Conservation (phyloP, 257 asterid species). For the Solanum chaucha region DNA sequence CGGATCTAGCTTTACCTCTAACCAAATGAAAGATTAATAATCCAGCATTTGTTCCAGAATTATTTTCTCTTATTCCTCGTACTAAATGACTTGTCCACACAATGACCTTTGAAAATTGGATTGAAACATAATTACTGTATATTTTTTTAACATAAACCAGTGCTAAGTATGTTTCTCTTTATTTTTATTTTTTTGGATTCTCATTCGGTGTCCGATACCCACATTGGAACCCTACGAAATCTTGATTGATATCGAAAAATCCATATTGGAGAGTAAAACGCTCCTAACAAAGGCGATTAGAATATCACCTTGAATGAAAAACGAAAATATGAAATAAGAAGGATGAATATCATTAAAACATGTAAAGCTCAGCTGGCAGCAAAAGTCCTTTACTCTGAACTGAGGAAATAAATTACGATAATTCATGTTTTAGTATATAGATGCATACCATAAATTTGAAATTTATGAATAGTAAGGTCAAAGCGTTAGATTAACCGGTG, state of each 20-base stretch:
- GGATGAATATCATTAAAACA: not conserved
- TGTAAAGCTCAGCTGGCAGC: too few species aligned
- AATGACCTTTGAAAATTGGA: not conserved
- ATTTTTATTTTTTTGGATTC: too few species aligned
- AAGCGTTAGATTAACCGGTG: not conserved
- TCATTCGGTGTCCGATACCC: too few species aligned
- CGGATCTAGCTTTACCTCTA: not conserved
- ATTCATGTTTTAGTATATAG: not conserved
- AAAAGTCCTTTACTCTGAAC: not conserved
- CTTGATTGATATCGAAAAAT: too few species aligned
- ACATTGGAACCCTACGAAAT: too few species aligned
- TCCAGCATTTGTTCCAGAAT: not conserved
- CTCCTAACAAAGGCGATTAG: too few species aligned
- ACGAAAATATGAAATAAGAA: not conserved
- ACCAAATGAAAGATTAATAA: not conserved
- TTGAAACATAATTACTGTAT: not conserved
- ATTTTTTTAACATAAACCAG: not conserved
- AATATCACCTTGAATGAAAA: too few species aligned
- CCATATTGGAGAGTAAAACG: too few species aligned
- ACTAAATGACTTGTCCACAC: not conserved
- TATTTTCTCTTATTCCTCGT: not conserved
- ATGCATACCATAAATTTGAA: too few species aligned
- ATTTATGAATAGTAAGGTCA: not conserved
- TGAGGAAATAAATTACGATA: rapidly evolving
- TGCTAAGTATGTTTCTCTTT: too few species aligned